Percentiles rank a stretch among this genome's conserved stretches.
These are phyloP conservation scores for Ganoderma sinense DNA, from an alignment of 1,284 basidiomycete genomes.

Conservation along the genomic window DNA sequence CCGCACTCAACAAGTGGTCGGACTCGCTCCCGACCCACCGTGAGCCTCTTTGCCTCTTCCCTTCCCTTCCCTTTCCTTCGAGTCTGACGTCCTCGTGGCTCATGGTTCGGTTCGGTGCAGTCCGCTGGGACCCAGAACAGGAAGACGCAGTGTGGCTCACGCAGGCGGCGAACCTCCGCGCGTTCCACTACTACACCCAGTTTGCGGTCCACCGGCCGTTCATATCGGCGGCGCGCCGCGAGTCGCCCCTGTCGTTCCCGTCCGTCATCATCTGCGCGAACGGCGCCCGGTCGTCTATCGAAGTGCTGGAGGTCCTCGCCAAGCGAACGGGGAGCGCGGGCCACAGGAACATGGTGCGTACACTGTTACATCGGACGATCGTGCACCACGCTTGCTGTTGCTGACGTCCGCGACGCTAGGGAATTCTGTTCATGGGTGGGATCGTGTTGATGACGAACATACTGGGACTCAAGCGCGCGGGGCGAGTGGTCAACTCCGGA, in stretches of 20 bases:
- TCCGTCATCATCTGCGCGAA: slow-evolving; percentile 71
- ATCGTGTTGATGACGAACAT: neutral
- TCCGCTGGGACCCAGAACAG: slow-evolving; percentile 65
- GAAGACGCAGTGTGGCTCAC: slow-evolving; percentile 65
- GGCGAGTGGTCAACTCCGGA: neutral
- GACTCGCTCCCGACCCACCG: slow-evolving; percentile 62
- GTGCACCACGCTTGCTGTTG: too few species aligned
- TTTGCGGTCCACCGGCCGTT: slow-evolving; percentile 68
- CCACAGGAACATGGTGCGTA: slow-evolving; percentile 32
- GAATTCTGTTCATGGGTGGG: neutral
- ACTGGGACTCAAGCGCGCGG: neutral
- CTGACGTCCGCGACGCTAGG: neutral
- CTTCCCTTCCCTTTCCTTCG: too few species aligned
- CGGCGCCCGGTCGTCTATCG: slow-evolving; percentile 62
- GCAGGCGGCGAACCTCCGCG: slow-evolving; percentile 74
- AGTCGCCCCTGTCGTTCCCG: slow-evolving; percentile 52
- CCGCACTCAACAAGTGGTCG: slow-evolving; percentile 69
- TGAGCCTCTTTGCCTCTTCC: slow-evolving; percentile 23
- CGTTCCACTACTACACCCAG: slow-evolving; percentile 76
- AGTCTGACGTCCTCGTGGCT: neutral
- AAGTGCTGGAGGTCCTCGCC: slow-evolving; percentile 54
- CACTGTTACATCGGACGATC: too few species aligned
- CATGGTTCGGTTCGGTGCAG: neutral
- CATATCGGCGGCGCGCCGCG: slow-evolving; percentile 33
- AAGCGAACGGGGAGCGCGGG: slow-evolving; percentile 34